A percentile compares a stretch with the other conserved stretches of the same genome.
Evolutionary conservation across 1,284 basidiomycete genomes (phyloP).

Genomic region (Porodaedalea pini): DNA sequence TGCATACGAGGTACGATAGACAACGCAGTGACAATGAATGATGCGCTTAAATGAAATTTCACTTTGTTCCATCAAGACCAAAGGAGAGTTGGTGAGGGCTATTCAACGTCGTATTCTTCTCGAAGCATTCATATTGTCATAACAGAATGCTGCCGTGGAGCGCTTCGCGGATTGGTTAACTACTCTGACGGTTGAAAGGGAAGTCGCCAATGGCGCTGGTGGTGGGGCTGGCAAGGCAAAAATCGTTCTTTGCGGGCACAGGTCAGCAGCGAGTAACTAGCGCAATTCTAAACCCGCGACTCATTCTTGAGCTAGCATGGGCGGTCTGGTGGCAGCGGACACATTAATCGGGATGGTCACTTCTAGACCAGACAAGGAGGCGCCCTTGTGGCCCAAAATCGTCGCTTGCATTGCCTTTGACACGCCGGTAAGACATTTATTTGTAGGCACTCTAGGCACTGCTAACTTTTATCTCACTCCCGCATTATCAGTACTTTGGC

Average conservation of each 20-base stretch:
- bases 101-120: neutral
- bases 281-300: neutral
- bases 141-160: slow-evolving; percentile 73
- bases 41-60: neutral
- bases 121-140: neutral
- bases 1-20: slow-evolving; percentile 71
- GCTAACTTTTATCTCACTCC: slow-evolving; percentile 16
- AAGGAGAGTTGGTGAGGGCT: slow-evolving; percentile 74
- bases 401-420: slow-evolving; percentile 84
- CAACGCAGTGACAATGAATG: neutral
- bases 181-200: slow-evolving; percentile 72
- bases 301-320: slow-evolving; percentile 61
- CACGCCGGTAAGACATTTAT: slow-evolving; percentile 66
- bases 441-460: slow-evolving; percentile 1
- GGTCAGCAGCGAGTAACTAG: slow-evolving; percentile 41
- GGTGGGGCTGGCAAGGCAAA: slow-evolving; percentile 77
- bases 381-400: slow-evolving; percentile 80
- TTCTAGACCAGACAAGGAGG: slow-evolving; percentile 55
- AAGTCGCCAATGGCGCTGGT: slow-evolving; percentile 62
- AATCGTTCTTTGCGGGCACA: slow-evolving; percentile 89
- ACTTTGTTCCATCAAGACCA: slow-evolving; percentile 57
- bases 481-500: slow-evolving; percentile 66
- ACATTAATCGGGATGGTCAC: slow-evolving; percentile 71
- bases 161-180: slow-evolving; percentile 89
- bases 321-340: slow-evolving; percentile 84